Base-by-base conservation (phyloP, 179 eudicot species). In the Silene noctiflora region DNA sequence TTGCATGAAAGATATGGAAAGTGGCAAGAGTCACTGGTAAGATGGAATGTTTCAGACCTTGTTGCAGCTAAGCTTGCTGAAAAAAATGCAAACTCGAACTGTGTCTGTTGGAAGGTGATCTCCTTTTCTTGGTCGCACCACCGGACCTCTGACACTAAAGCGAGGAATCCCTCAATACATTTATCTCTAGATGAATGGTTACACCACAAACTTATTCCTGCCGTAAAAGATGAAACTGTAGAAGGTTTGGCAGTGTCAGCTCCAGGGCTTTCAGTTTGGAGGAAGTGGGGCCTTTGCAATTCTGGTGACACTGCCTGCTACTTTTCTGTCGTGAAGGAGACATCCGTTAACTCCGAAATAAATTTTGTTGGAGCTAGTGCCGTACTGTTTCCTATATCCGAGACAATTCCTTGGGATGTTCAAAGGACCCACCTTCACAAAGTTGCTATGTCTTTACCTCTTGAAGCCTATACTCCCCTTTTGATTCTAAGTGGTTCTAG, bases 31-130 rank as follows among this genome's bases (percentile, higher is more conserved):
- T 91, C 96, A 68, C 82, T 89, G 94, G 86, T 87, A 39, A 89
- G 89, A 74, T 79, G 96, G 78, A 91, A 91, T 86, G 89, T 91
- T 73, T 87, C 94, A 22, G 94, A 91, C 20, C 85, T 91, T 68
- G 81, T 91, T 76, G 90, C 89, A 11, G 82, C 81, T 75, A 80
- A 75, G 53, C 97, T 95, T 74, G 67, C 77, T 81, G 85, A 72
- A 80, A 89, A 78, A 77, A 86, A 86, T 76, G 77, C 84, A 12
- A 81, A 79, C 75, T 80, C 92, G 1, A 88, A 83, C 69, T 90
- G 96, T 84, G 77, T 89, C 76, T 90, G 98, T 84, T 95, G 99
- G 99, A 95, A 95, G 85, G 69, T 91, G 14, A 64, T 88, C 55
- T 65, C 87, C 20, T 89, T 81, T 78, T 86, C 89, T 73, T 79